These are phyloP conservation scores for Neurospora tetrasperma DNA, from an alignment of 495 filamentous ascomycete genomes.

Conservation along the genomic window DNA sequence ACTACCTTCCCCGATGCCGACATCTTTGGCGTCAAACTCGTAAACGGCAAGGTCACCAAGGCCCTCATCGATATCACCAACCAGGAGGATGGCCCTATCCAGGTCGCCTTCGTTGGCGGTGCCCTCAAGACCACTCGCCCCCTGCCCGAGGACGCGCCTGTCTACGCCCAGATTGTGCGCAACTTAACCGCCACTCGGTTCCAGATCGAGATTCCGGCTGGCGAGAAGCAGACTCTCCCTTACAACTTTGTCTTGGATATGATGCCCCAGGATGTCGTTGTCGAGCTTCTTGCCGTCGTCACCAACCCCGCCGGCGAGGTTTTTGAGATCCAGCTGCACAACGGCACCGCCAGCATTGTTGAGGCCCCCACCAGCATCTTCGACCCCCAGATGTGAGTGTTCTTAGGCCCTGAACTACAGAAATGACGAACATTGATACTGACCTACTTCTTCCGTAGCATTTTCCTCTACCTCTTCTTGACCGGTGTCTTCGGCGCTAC, in stretches of 20 bases:
- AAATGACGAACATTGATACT: not conserved
- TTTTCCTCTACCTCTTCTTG: slow-evolving; percentile 97
- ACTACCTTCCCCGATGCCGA: slow-evolving; percentile 79
- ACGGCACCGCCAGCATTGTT: slow-evolving; percentile 79
- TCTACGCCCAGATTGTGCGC: slow-evolving; percentile 50
- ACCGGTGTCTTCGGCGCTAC: slow-evolving; percentile 63
- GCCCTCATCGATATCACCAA: slow-evolving; percentile 76
- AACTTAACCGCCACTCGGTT: slow-evolving; percentile 76
- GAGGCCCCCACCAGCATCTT: slow-evolving; percentile 89
- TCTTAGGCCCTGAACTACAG: not conserved
- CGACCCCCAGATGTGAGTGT: slow-evolving; percentile 85
- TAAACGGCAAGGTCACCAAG: slow-evolving; percentile 84
- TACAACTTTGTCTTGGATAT: slow-evolving; percentile 86
- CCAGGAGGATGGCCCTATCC: slow-evolving; percentile 66
- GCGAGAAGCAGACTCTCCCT: slow-evolving; percentile 61
- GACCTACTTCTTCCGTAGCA: slow-evolving; percentile 38
- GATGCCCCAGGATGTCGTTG: slow-evolving; percentile 78
- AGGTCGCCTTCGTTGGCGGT: slow-evolving; percentile 68
- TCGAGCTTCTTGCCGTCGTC: slow-evolving; percentile 65
- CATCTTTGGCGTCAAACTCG: slow-evolving; percentile 89
- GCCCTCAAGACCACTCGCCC: slow-evolving; percentile 50
- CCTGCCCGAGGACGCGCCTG: slow-evolving; percentile 39
- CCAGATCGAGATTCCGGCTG: slow-evolving; percentile 64
- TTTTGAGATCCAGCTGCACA: slow-evolving; percentile 72
- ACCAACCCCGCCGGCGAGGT: slow-evolving; percentile 52